Evolutionary conservation across 2,329 filamentous ascomycete genomes (phyloP), one percentile per base, ranked within the genome.

Genomic region (Diaporthe capsici): DNA sequence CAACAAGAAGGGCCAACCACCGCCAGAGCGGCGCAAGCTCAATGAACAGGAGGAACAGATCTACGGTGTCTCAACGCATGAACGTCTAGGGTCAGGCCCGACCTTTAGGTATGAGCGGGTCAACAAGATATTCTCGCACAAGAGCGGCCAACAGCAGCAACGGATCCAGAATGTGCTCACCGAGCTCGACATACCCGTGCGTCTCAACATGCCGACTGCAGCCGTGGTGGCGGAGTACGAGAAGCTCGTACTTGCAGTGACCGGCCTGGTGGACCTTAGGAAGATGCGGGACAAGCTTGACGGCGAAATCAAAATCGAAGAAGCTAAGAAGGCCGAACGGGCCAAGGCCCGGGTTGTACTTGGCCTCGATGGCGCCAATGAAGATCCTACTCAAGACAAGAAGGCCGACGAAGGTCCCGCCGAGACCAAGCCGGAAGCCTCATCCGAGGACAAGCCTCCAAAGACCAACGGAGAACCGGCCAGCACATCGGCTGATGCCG

Each of bases 101-200:
- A 93, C 94, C 20, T 98, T 98, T 89, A 94, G 96, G 17, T 95
- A 95, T 39, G 94, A 96, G 80, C 93, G 92, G 82, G 91, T 96
- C 75, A 92, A 93, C 79, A 95, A 95, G 83, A 90, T 95, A 34
- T 93, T 95, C 74, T 92, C 92, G 51, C 93, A 93, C 78, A 96
- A 96, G 85, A 93, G 91, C 22, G 91, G 93, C 72, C 91, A 94
- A 76, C 94, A 96, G 82, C 94, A 94, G 78, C 85, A 91, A 76
- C 94, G 94, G 78, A 95, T 97, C 78, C 91, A 89, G 20, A 93
- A 93, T 73, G 92, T 92, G 6, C 90, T 97, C 34, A 88, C 88
- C 57, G 93, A 95, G 83, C 86, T 96, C 9, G 92, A 94, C 57
- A 90, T 97, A 57, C 91, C 93, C 1, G 88, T 90, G 10, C 88